These are phyloP conservation scores for Rhizopogon vinicolor DNA, from an alignment of 768 basidiomycete species.

Conservation along the genomic window DNA sequence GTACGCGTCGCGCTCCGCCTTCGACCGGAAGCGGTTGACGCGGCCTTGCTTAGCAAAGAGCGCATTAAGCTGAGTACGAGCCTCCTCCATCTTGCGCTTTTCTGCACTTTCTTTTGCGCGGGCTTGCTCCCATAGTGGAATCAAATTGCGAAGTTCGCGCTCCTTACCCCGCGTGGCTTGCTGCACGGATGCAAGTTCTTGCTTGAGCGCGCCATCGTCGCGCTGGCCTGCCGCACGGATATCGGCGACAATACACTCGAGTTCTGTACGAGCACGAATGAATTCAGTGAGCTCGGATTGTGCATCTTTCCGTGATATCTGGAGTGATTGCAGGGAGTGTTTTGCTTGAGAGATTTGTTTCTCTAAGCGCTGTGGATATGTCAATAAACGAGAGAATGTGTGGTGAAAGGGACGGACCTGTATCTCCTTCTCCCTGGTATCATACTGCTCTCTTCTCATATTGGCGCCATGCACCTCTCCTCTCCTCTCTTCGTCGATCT, in stretches of 20 bases:
- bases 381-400: not conserved
- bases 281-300: constrained; percentile 86
- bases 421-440: constrained; percentile 78
- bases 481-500: constrained; percentile 78
- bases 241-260: constrained; percentile 81
- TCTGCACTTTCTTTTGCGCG: constrained; percentile 47
- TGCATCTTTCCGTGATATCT: constrained; percentile 66
- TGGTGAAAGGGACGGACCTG: constrained; percentile 45
- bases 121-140: constrained; percentile 67
- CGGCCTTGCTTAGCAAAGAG: constrained; percentile 92
- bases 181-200: constrained; percentile 59
- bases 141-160: constrained; percentile 51
- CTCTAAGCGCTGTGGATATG: constrained; percentile 58
- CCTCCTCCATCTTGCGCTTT: constrained; percentile 69
- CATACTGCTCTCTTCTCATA: constrained; percentile 75
- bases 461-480: constrained; percentile 85
- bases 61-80: constrained; percentile 62
- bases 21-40: constrained; percentile 76
- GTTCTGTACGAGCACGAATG: constrained; percentile 76
- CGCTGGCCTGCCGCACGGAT: constrained; percentile 60
- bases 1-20: constrained; percentile 78
- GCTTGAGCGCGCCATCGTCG: constrained; percentile 59
- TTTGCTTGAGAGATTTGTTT: constrained; percentile 64
- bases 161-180: constrained; percentile 62
- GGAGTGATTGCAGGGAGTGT: constrained; percentile 66